Conservation (phyloP, 2,329 filamentous ascomycete genomes). For the Acephala macrosclerotiorum region DNA sequence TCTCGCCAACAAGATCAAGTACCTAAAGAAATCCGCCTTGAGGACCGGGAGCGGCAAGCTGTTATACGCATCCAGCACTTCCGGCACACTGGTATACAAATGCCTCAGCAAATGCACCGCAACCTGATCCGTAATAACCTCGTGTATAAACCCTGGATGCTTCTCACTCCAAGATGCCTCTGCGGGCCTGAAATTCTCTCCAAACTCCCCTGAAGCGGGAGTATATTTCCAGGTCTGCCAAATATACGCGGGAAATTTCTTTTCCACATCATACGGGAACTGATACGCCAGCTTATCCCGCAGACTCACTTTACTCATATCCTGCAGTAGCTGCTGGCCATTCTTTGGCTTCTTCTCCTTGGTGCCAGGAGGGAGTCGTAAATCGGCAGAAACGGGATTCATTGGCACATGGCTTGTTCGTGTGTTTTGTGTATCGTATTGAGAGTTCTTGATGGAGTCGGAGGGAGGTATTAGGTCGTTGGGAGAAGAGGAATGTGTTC, state of each 20-base stretch:
- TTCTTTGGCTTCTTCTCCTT: slow-evolving; percentile 27
- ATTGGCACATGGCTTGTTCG: slow-evolving; percentile 27
- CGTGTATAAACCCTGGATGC: slow-evolving; percentile 92
- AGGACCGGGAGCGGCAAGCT: slow-evolving; percentile 76
- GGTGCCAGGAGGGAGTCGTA: background rate
- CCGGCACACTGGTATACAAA: slow-evolving; percentile 83
- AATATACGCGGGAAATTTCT: slow-evolving; percentile 95
- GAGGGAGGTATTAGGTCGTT: slow-evolving; percentile 19
- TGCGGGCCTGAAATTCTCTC: slow-evolving; percentile 75
- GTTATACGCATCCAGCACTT: slow-evolving; percentile 79
- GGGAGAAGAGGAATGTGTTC: slow-evolving; percentile 54
- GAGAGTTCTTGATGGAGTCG: slow-evolving; percentile 13
- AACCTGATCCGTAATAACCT: slow-evolving; percentile 93
- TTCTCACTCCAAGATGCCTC: slow-evolving; percentile 89
- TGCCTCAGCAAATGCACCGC: slow-evolving; percentile 83
- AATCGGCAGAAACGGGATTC: slow-evolving; percentile 25
- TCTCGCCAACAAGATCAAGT: slow-evolving; percentile 75
- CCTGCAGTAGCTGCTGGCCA: slow-evolving; percentile 45
- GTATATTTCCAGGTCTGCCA: slow-evolving; percentile 99
- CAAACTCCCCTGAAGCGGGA: slow-evolving; percentile 79
- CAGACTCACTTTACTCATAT: slow-evolving; percentile 75
- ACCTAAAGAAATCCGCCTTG: slow-evolving; percentile 78
- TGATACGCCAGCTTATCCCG: slow-evolving; percentile 88
- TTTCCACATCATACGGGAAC: slow-evolving; percentile 88
- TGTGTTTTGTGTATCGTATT: slow-evolving; percentile 17